Evolutionary conservation across 805 yeast genomes (phyloP), one percentile per base, ranked within the genome.

Genomic region (Lipomyces anomalus): DNA sequence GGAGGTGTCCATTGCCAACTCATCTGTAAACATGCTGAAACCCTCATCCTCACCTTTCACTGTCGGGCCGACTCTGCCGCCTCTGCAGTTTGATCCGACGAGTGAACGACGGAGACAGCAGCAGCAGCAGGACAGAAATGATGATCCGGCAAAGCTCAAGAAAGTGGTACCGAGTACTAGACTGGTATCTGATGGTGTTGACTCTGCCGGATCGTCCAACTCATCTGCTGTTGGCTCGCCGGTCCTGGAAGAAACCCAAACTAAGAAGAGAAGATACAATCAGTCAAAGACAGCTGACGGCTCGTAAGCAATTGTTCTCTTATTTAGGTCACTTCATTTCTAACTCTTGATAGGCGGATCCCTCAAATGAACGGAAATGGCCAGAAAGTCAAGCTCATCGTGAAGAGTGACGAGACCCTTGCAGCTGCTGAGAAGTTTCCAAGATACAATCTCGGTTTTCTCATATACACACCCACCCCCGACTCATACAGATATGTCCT

Each of bases 391-490:
- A n/a, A 21, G 45, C 33, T 66, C 1, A 58, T 55, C 0, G 67
- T 76, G 2, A 59, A 67, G 44, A 73, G 68, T 49, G 47, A 56
- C 9, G 71, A 68, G 29, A 78, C 71, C 1, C 46, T 74, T 0
- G 62, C 60, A 13, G 61, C 61, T 22, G 74, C 74, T 1, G 52
- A 64, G 2, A 55, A 60, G 44, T 74, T 76, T 53, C 72, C 73
- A 24, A 61, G 78, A 34, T 63, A 61, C 30, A 65, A 71, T 47
- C 62, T 82, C 6, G 85, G 85, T 0, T 67, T 77, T 1, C 61
- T 81, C 3, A 60, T 80, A 0, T 84, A 85, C 59, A 73, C 72
- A 6, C 55, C 43, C 13, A 32, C 54, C 2, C 23, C 36, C 13
- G 35, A 13, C 13, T 29, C 42, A 17, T 37, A 28, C 24, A 22